phyloP scores from a whole-genome alignment of 208 protist species.

The Trypanosoma vivax region DNA sequence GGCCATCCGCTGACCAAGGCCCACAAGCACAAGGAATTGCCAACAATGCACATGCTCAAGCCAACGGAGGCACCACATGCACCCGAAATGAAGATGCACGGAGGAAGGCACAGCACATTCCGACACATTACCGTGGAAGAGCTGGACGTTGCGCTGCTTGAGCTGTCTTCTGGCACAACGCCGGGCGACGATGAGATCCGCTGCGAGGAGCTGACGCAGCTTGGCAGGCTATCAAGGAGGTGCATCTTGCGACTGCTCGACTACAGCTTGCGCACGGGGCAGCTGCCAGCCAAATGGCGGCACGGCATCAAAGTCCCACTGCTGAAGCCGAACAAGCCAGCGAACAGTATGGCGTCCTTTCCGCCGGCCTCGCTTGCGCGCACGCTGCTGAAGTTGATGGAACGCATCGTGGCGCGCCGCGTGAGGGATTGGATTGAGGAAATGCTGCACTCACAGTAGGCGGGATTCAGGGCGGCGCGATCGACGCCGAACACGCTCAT shows the following conservation, averaged over 20 bases:
- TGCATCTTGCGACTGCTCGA: too few species aligned
- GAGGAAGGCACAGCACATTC: not conserved
- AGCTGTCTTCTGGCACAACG: not conserved
- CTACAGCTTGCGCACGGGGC: slow-evolving; percentile 5
- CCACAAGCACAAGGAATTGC: not conserved
- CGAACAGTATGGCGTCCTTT: too few species aligned
- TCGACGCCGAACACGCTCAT: too few species aligned
- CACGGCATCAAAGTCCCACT: slow-evolving; percentile 15
- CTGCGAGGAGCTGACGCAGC: not conserved
- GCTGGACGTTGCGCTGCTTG: not conserved
- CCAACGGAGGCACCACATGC: not conserved
- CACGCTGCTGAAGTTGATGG: too few species aligned
- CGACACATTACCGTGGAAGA: not conserved
- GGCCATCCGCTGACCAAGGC: not conserved
- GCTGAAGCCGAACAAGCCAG: too few species aligned
- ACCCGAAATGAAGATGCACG: not conserved
- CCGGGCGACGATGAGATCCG: not conserved
- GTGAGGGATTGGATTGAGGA: too few species aligned
- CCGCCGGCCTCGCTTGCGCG: too few species aligned
- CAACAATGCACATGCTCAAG: not conserved
- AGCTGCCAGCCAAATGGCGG: slow-evolving; percentile 17
- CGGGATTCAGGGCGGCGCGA: too few species aligned
- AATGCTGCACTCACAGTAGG: too few species aligned
- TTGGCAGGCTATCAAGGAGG: too few species aligned
- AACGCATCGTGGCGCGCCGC: too few species aligned